Percentiles rank a stretch among this genome's conserved stretches.
These are phyloP conservation scores for Gnomoniopsis sp. DNA, from an alignment of 2,329 filamentous ascomycete genomes.

Conservation along the genomic window DNA sequence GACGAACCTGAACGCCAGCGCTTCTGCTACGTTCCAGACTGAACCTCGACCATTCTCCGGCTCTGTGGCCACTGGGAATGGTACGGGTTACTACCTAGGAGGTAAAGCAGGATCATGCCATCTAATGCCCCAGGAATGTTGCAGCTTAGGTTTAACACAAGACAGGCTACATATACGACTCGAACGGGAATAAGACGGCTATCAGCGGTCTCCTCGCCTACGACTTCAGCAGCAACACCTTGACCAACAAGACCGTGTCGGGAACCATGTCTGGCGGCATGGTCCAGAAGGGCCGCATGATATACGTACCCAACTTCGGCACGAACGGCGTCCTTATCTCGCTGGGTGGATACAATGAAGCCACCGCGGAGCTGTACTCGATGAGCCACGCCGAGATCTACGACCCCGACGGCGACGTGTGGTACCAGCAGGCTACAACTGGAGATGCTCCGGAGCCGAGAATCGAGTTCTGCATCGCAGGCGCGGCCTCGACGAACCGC, in stretches of 20 bases:
- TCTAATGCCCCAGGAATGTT: too few species aligned
- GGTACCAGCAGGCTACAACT: constrained; percentile 22
- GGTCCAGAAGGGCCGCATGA: constrained; percentile 1
- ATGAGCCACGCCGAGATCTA: constrained; percentile 18
- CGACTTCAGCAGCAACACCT: constrained; percentile 3
- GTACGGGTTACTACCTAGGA: constrained; percentile 10
- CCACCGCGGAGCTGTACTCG: background rate
- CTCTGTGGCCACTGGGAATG: constrained; percentile 11
- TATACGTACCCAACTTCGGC: constrained; percentile 11
- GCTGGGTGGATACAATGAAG: background rate
- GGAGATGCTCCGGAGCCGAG: constrained; percentile 18
- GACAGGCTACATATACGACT: too few species aligned
- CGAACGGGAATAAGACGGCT: background rate
- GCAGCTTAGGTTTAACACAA: too few species aligned
- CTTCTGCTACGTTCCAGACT: background rate
- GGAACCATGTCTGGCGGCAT: constrained; percentile 2
- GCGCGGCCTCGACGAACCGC: constrained; percentile 20
- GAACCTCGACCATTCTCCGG: background rate
- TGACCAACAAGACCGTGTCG: constrained; percentile 1
- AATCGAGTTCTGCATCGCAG: constrained; percentile 23
- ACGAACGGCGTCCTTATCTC: constrained; percentile 7
- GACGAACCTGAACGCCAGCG: constrained; percentile 11
- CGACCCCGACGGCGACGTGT: constrained; percentile 16
- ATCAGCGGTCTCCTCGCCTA: constrained; percentile 11
- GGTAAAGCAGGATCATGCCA: too few species aligned